Percentiles rank a stretch among this genome's conserved stretches.
Conservation (phyloP, 2,329 filamentous ascomycete species). For the Orbilia blumenaviensis region DNA sequence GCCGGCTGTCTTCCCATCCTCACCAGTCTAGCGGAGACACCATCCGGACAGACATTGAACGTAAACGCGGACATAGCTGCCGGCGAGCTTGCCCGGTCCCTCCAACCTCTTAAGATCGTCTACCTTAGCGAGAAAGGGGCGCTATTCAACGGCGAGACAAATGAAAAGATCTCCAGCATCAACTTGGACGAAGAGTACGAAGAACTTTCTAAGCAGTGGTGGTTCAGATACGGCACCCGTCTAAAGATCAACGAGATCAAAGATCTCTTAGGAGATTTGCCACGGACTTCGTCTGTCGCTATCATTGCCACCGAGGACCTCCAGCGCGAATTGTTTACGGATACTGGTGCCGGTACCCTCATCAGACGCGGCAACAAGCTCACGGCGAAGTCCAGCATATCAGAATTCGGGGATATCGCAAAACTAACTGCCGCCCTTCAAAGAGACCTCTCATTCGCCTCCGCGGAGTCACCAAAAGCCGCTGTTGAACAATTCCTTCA, state of each 20-base stretch:
- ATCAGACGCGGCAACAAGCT: constrained; percentile 93
- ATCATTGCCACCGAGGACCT: constrained; percentile 97
- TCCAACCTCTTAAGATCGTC: constrained; percentile 96
- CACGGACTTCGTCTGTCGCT: constrained; percentile 90
- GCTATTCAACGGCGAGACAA: constrained; percentile 90
- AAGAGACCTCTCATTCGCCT: constrained; percentile 82
- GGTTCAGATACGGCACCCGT: constrained; percentile 93
- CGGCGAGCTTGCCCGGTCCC: constrained; percentile 84
- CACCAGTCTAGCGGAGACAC: constrained; percentile 94
- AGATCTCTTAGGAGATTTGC: constrained; percentile 86
- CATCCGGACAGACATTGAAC: constrained; percentile 90
- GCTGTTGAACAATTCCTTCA: constrained; percentile 89
- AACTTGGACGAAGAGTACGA: constrained; percentile 98
- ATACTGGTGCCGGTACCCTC: constrained; percentile 91
- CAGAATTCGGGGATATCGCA: constrained; percentile 77
- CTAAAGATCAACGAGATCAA: constrained; percentile 99
- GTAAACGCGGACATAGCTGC: constrained; percentile 98
- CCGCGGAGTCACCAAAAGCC: constrained; percentile 68
- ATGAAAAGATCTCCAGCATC: constrained; percentile 94
- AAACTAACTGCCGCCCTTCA: constrained; percentile 80
- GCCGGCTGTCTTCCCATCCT: constrained; percentile 91
- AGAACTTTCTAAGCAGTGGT: constrained; percentile 88
- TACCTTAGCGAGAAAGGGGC: constrained; percentile 99
- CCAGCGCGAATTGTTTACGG: constrained; percentile 95
- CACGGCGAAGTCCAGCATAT: constrained; percentile 74